Conservation (phyloP, 805 yeast genomes). For the Wickerhamomyces kurtzmanii region DNA sequence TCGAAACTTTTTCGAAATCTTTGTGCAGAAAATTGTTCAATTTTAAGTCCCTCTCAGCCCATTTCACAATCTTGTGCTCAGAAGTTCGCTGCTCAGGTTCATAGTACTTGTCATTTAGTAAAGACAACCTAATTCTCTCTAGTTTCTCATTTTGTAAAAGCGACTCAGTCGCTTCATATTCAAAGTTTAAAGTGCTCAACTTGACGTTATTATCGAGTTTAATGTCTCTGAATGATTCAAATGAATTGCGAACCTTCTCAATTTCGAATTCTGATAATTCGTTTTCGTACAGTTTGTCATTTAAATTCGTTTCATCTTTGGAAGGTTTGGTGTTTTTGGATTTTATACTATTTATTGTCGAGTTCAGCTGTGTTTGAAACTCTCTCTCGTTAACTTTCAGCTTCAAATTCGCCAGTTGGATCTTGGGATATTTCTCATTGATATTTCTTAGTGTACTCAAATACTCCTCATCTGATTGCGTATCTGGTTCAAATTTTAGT, state of each 20-base stretch:
- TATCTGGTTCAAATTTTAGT: too few relatives aligned
- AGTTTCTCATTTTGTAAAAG: too few relatives aligned
- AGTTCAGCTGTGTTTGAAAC: background rate
- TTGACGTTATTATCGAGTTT: constrained; percentile 10
- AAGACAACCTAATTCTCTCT: constrained; percentile 8
- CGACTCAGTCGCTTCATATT: too few relatives aligned
- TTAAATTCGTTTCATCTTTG: constrained; percentile 8
- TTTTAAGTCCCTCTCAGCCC: constrained; percentile 12
- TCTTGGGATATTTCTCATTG: background rate
- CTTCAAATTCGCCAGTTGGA: background rate
- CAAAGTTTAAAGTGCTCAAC: constrained; percentile 8
- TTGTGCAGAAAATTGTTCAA: constrained; percentile 12
- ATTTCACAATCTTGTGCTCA: constrained; percentile 9
- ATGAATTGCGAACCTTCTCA: constrained; percentile 1
- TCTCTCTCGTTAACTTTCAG: background rate
- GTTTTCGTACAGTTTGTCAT: constrained; percentile 1
- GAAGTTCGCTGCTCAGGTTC: constrained; percentile 9
- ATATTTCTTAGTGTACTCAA: too few relatives aligned
- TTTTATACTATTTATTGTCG: constrained; percentile 6
- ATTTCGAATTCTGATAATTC: constrained; percentile 9
- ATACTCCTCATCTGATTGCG: constrained; percentile 6
- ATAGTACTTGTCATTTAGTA: constrained; percentile 9
- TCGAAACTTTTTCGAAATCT: constrained; percentile 9
- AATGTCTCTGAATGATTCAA: background rate
- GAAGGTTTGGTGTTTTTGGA: constrained; percentile 5